Evolutionary conservation across 495 filamentous ascomycete species (phyloP), one percentile per base, ranked within the genome.

Genomic region (Hypoxylon perforatum): DNA sequence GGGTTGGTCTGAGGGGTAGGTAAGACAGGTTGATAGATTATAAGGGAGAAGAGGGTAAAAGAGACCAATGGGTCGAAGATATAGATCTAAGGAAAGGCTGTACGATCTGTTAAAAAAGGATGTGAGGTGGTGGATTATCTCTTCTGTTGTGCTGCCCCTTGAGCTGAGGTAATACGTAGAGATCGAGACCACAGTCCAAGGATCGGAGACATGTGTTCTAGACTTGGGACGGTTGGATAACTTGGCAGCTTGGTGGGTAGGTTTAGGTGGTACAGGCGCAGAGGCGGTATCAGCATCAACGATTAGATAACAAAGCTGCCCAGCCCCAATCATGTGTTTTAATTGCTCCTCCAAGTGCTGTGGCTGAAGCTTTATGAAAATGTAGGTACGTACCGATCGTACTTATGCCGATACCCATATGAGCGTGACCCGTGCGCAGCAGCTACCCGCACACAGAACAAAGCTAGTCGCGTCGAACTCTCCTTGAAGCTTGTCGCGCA

Each of bases 151-250:
- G 28, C 17, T 64, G 45, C 50, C 59, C 51, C 28, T 62, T 51
- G 46, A 59, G 25, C 36, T 55, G 61, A 66, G 49, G 54, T 60
- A 57, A 66, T 39, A 51, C 25, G 41, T 54, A 67, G 58, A 56
- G 71, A 71, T 73, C 67, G 71, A 66, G 57, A 47, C 54, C 63
- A 63, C 15, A 54, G 68, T 62, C 61, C 36, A 59, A 48, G 53
- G 71, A 73, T 73, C 68, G 65, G 61, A 63, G 57, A 71, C 71
- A 66, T 41, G 50, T 65, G 67, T 50, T 51, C 35, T 22, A 22
- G 41, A 28, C 41, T 57, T 53, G 9, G 46, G 12, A 4, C 46
- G 11, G 4, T 17, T 25, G 48, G 3, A 7, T 1, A 25, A 17
- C n/a, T 17, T 15, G 49, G 49, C 49, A 53, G 49, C 7, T 50